Base-by-base conservation (phyloP, 345 rosid genomes). In the Salix purpurea region DNA sequence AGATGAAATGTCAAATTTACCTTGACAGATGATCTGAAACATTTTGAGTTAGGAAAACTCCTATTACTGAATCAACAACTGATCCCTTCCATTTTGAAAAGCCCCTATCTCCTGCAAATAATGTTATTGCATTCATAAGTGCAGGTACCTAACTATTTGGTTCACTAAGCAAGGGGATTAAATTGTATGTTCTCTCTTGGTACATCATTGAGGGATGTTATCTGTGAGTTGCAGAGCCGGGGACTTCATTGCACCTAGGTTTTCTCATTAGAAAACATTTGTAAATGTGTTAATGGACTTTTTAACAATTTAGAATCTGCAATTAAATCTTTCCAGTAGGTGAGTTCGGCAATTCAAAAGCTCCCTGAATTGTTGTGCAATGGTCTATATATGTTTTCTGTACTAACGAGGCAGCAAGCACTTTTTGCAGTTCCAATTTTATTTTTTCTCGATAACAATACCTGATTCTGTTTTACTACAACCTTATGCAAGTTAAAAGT, bases 51-150 rank as follows among this genome's bases (percentile, higher is more conserved):
- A 95, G 91, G 86, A 93, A 95, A 50, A 95, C 99, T 78, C 99
- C 99, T 65, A 95, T 86, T 52, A 95, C 98, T 0, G 99, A 95
- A 83, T 95, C 99, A 76, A 95, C 98, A 78, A 95, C 97, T 4
- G 99, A 95, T 72, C 99, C 99, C 81, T 95, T 95, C 99, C 99
- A 95, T 80, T 85, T 87, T n/a, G 98, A 91, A 89, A 95, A 95
- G 65, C 94, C 91, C 72, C 99, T 88, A 79, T 95, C 98, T 70
- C 99, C 99, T 95, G 93, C 72, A 77, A 83, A 76, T 56, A 73
- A 52, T 70, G 61, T 72, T 23, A 62, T 67, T 23, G 23, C 40
- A 65, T 36, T 62, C 50, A 75, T 54, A 24, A 14, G 5, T 40
- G 24, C 54, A 72, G 67, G 78, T 69, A 52, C 71, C 56, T 67